Evolutionary conservation across 176 grass and related monocot species (phyloP), one percentile per base, ranked within the genome.

Genomic region (Metroxylon sagu): DNA sequence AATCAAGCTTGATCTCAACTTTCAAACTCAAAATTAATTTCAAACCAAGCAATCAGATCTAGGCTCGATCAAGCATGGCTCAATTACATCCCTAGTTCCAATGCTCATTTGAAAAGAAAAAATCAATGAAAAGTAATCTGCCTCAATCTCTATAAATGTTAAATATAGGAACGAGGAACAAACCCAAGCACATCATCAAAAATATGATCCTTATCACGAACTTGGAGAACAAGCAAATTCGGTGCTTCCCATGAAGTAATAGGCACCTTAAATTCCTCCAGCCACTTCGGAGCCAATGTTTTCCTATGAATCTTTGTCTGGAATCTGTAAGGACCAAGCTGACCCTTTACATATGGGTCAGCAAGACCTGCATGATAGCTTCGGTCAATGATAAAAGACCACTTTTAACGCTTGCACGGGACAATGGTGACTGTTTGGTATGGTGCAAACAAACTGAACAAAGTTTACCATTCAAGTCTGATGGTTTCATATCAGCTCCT

Each of bases 171-270:
- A 35, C 49, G 64, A 10, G 16, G 16, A 79, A 80, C 75, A 49
- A 73, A 97, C 93, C 93, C 93, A 69, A 97, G 85, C 4, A 68
- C 79, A 70, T 97, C 93, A 78, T 97, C 87, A 76, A 88, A 91
- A 76, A 97, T 78, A 64, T 29, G 79, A 58, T 97, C 93, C 76
- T 98, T 98, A 58, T 92, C 87, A 66, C 73, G 79, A 76, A 98
- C 82, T 83, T 85, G 64, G 52, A 98, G 73, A 50, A 39, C 54
- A 80, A 97, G 93, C 74, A 82, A 68, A 66, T 98, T 91, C 59
- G 60, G 50, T 56, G 73, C 52, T 62, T 88, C 93, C 93, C 93
- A 92, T 4, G 84, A 92, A 43, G 66, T 88, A 66, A 98, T 88
- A 23, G 93, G 93, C 53, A 98, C 80, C 74, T 78, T 92, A 67